A percentile compares a stretch with the other conserved stretches of the same genome.
Evolutionary conservation across 2,329 filamentous ascomycete genomes (phyloP).

Genomic region (Hypoxylon sp.): DNA sequence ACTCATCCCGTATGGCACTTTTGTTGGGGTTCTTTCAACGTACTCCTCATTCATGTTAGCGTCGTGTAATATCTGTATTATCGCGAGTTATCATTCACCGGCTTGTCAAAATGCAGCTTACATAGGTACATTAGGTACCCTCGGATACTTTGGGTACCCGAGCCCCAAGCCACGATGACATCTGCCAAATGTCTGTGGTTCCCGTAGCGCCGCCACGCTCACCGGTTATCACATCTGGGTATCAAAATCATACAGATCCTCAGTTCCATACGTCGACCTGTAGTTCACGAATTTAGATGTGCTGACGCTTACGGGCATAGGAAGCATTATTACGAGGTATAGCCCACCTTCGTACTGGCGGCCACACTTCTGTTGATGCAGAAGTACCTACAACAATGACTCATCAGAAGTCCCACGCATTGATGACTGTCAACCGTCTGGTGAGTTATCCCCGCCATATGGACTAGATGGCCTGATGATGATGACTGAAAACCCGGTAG

Average conservation of each 20-base stretch:
- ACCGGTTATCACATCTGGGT: not conserved
- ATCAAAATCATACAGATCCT: not conserved
- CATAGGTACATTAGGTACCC: not conserved
- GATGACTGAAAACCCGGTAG: slow-evolving; percentile 1
- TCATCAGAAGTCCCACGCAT: not conserved
- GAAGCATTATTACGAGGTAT: not conserved
- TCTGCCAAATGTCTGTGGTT: not conserved
- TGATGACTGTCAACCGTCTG: not conserved
- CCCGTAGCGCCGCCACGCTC: not conserved
- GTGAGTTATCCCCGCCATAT: not conserved
- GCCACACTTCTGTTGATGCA: not conserved
- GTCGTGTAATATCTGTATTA: slow-evolving; percentile 3
- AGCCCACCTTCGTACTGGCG: not conserved
- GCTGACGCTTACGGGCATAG: not conserved
- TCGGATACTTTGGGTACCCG: not conserved
- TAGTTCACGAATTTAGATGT: not conserved
- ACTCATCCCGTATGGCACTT: slow-evolving; percentile 1
- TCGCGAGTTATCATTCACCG: not conserved
- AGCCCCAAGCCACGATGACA: not conserved
- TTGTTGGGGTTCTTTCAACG: slow-evolving; percentile 1
- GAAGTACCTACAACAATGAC: not conserved
- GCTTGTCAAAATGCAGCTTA: slow-evolving; percentile 21
- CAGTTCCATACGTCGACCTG: no score
- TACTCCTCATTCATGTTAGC: slow-evolving; percentile 1
- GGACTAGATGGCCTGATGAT: slow-evolving; percentile 4